Base-by-base conservation (phyloP, 2,329 filamentous ascomycete genomes). In the Pseudocercospora pini-densiflorae region DNA sequence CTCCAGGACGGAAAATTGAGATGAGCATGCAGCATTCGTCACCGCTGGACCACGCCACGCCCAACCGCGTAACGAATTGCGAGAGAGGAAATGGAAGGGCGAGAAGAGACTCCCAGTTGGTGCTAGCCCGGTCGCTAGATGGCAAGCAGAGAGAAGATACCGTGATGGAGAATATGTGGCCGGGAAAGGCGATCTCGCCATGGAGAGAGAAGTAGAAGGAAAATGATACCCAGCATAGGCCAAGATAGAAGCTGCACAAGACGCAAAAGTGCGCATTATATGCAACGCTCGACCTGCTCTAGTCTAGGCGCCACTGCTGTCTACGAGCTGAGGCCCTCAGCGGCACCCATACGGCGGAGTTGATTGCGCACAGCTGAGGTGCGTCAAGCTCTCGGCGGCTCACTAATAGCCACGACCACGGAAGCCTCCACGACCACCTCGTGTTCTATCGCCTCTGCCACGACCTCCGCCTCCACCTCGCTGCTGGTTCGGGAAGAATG, bases 401-500 rank as follows among this genome's bases (percentile, higher is more conserved):
- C 36, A 40, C 36, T 40, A 40, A 40, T 16, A n/a, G 36, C 36
- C 36, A n/a, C 36, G 36, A 40, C 36, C 36, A 6, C 36, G 14
- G 14, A 16, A n/a, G 12, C 36, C 36, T 16, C 36, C 14, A 5
- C 36, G 14, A 5, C 36, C 14, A 3, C 36, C 14, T 19, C 57
- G n/a, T 16, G 45, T 43, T 21, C 54, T 43, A 12, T 29, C 40
- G 24, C 53, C 43, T 19, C 62, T 21, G 12, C 51, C 29, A 33
- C 47, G 14, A n/a, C 51, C 16, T n/a, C 43, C 47, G 27, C 55
- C 55, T 12, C 33, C 10, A n/a, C 62, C 57, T 21, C 45, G 45
- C 49, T 63, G 47, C 47, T 61, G 45, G 7, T 60, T 54, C 19
- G 70, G 67, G 57, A 70, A 70, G 65, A 71, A 71, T 23, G 62